Conservation (phyloP, 306 rosid genomes). For the Myrica gale region DNA sequence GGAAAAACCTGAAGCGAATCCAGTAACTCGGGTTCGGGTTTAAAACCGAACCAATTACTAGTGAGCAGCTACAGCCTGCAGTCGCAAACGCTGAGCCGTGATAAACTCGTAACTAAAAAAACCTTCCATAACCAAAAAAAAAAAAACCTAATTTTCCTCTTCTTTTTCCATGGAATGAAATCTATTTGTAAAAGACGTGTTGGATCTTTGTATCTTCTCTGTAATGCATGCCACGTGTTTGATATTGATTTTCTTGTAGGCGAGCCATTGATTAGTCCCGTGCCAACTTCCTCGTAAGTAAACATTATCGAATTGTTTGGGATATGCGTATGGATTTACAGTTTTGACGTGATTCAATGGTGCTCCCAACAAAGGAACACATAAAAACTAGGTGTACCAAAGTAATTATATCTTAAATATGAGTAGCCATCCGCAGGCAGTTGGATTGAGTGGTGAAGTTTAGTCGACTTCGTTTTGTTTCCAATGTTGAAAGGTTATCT, state of each 20-base stretch:
- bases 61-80: no score
- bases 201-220: neutral
- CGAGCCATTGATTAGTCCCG: neutral
- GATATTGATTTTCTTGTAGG: slow-evolving; percentile 2
- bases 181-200: neutral
- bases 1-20: no score
- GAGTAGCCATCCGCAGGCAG: neutral
- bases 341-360: neutral
- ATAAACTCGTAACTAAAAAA: no score
- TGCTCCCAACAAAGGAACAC: neutral
- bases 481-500: neutral
- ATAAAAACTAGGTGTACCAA: neutral
- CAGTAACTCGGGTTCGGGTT: no score
- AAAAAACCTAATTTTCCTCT: neutral
- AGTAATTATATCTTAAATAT: no score
- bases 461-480: neutral
- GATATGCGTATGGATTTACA: neutral
- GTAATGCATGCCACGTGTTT: slow-evolving; percentile 13
- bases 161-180: neutral
- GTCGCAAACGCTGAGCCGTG: no score
- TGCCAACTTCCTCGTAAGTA: neutral
- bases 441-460: slow-evolving; percentile 3
- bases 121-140: no score
- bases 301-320: neutral
- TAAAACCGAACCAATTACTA: no score